Evolutionary conservation across 2,329 filamentous ascomycete species (phyloP).

Genomic region (Phialocephala sp.): DNA sequence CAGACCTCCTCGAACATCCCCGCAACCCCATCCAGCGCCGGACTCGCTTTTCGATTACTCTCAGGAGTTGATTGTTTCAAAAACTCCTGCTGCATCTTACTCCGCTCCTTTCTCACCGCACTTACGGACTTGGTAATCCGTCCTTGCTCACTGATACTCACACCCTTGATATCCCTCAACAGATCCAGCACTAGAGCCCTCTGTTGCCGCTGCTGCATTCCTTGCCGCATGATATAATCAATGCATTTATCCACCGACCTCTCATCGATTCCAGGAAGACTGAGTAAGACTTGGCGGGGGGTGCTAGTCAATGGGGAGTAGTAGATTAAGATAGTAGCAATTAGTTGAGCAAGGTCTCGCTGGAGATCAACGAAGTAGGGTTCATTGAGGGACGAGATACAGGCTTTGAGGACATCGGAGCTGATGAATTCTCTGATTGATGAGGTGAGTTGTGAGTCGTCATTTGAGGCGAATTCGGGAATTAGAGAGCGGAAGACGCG

Average conservation of each 20-base stretch:
- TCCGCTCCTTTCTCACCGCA: constrained; percentile 52
- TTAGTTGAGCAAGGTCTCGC: constrained; percentile 86
- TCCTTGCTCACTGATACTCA: constrained; percentile 92
- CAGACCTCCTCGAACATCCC: constrained; percentile 38
- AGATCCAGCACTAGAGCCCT: constrained; percentile 82
- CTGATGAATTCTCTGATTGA: constrained; percentile 90
- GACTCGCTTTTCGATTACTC: constrained; percentile 29
- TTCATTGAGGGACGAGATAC: constrained; percentile 89
- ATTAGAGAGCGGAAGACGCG: constrained; percentile 87
- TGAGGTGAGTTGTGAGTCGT: constrained; percentile 48
- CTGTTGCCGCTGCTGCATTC: constrained; percentile 73
- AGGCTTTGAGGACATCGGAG: constrained; percentile 85
- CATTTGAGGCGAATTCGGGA: constrained; percentile 70
- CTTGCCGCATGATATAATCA: constrained; percentile 62
- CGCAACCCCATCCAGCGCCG: constrained; percentile 41
- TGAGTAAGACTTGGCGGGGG: constrained; percentile 76
- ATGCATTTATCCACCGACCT: constrained; percentile 70
- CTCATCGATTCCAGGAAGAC: constrained; percentile 76
- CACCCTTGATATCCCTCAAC: constrained; percentile 83
- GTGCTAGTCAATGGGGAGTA: constrained; percentile 74
- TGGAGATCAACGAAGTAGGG: constrained; percentile 97
- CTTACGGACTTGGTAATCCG: constrained; percentile 68
- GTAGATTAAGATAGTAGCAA: constrained; percentile 81
- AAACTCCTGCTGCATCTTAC: constrained; percentile 69
- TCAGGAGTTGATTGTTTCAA: constrained; percentile 56